Conservation (phyloP, 2,329 filamentous ascomycete species). For the Microsporum ferrugineum region DNA sequence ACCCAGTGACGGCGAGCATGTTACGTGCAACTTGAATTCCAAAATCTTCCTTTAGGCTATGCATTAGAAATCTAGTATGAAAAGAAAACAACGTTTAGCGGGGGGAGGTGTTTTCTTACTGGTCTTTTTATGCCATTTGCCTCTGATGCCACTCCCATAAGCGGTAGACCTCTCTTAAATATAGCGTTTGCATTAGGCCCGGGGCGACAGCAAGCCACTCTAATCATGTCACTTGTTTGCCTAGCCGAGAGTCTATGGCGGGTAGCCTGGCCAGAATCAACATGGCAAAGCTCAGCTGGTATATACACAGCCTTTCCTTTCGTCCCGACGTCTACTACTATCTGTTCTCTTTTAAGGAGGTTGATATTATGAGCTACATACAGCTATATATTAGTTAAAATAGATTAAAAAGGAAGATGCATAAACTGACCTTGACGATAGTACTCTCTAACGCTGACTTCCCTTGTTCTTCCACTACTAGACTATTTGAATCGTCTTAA, state of each 20-base stretch:
- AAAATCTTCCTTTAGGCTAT: constrained; percentile 9
- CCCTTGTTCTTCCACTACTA: neutral
- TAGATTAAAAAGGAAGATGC: neutral
- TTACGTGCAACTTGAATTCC: constrained; percentile 12
- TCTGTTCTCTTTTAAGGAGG: constrained; percentile 28
- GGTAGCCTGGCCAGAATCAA: constrained; percentile 54
- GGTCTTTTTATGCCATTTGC: neutral
- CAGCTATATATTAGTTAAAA: neutral
- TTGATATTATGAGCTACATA: neutral
- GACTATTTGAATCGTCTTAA: constrained; percentile 10
- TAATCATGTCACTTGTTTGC: constrained; percentile 59
- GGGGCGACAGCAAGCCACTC: constrained; percentile 57
- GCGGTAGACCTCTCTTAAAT: constrained; percentile 37
- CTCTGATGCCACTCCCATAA: constrained; percentile 7
- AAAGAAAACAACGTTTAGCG: neutral
- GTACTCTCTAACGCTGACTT: constrained; percentile 2
- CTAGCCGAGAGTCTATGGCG: constrained; percentile 47
- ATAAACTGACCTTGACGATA: constrained; percentile 3
- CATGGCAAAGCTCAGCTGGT: constrained; percentile 53
- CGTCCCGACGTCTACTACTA: constrained; percentile 57
- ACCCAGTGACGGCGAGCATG: constrained; percentile 14
- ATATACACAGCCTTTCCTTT: constrained; percentile 48
- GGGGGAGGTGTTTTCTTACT: constrained; percentile 3
- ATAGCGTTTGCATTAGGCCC: constrained; percentile 57
- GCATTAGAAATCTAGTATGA: neutral